A percentile compares a stretch with the other conserved stretches of the same genome.
phyloP scores from a whole-genome alignment of 352 stramenopile species.

The Stephanocyclus meneghinianus region DNA sequence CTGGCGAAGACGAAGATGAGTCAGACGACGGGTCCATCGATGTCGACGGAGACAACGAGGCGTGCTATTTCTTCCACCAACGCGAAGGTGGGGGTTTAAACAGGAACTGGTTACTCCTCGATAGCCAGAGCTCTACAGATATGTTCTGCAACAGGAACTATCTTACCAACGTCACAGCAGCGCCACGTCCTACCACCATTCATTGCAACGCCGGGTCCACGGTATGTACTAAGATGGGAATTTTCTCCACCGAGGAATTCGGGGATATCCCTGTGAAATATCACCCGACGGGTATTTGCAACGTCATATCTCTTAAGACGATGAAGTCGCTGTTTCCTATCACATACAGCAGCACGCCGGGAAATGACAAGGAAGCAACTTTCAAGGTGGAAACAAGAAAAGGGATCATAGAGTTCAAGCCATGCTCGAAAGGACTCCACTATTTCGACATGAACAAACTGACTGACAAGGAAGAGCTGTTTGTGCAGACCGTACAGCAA shows the following conservation, averaged over 20 bases:
- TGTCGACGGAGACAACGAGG: background rate
- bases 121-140: background rate
- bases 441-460: background rate
- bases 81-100: background rate
- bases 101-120: background rate
- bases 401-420: slow-evolving; percentile 11
- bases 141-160: background rate
- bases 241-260: background rate
- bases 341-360: slow-evolving; percentile 23
- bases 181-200: background rate
- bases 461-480: background rate
- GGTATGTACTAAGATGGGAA: background rate
- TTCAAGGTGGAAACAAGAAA: slow-evolving; percentile 16
- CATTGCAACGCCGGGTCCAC: slow-evolving; percentile 3
- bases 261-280: slow-evolving; percentile 20
- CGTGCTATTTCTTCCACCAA: background rate
- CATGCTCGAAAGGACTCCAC: slow-evolving; percentile 1
- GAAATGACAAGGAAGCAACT: no score
- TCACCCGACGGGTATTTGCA: slow-evolving; percentile 29
- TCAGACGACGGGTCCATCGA: background rate
- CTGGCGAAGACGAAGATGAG: background rate
- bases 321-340: slow-evolving; percentile 22
- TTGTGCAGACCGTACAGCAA: background rate
- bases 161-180: background rate
- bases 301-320: slow-evolving; percentile 38